phyloP scores from a whole-genome alignment of 2,329 filamentous ascomycete species.

The Alternaria novae-zelandiae region DNA sequence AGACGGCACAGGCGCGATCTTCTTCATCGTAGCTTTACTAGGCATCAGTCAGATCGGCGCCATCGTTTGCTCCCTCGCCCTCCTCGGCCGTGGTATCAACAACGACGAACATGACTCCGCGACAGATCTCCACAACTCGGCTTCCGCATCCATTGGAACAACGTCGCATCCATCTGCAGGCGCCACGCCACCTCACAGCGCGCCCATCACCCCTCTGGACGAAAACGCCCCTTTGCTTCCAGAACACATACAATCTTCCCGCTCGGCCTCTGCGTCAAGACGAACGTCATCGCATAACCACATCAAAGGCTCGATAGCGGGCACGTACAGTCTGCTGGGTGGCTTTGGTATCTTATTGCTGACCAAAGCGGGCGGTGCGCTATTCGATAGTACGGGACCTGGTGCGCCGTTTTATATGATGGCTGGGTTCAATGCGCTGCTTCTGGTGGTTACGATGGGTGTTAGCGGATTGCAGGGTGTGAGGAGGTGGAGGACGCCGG shows the following conservation, averaged over 20 bases:
- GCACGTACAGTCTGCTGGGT: conserved; percentile 89
- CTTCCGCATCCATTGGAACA: conserved; percentile 11
- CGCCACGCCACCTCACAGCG: conserved; percentile 41
- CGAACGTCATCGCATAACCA: conserved; percentile 50
- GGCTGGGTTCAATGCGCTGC: conserved; percentile 80
- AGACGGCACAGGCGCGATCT: conserved; percentile 72
- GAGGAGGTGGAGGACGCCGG: conserved; percentile 7
- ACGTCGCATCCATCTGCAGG: conserved; percentile 41
- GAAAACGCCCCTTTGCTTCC: conserved; percentile 40
- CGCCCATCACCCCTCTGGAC: conserved; percentile 32
- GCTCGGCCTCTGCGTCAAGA: not conserved
- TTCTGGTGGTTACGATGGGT: conserved; percentile 61
- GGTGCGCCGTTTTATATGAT: conserved; percentile 94
- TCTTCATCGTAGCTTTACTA: conserved; percentile 78
- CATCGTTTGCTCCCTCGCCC: conserved; percentile 93
- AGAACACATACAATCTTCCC: conserved; percentile 10
- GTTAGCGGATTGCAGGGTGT: conserved; percentile 22
- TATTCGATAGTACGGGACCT: conserved; percentile 78
- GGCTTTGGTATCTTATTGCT: conserved; percentile 88
- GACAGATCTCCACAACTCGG: not conserved
- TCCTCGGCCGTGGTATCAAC: conserved; percentile 81
- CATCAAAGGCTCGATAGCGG: conserved; percentile 92
- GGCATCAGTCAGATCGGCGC: conserved; percentile 95
- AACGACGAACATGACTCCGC: conserved; percentile 44
- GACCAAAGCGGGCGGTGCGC: conserved; percentile 85